Base-by-base conservation (phyloP, 306 rosid genomes). In the Boehmeria nivea region DNA sequence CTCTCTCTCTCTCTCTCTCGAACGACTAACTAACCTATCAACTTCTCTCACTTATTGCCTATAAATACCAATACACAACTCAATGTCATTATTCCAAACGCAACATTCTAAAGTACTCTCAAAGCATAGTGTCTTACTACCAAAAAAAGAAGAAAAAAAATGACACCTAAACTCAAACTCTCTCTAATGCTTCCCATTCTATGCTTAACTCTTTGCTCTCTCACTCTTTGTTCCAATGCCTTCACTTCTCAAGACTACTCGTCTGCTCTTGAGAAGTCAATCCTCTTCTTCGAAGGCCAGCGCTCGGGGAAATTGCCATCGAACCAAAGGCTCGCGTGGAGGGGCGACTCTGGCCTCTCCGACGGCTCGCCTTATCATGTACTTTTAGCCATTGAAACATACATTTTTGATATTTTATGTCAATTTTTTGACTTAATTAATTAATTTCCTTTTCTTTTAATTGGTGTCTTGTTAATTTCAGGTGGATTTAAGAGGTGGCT, bases 321-420 rank as follows among this genome's bases (percentile, higher is more conserved):
- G 1, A 64, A 70, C 68, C 97, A 89, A 70, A 63, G 64, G 12
- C 81, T 50, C 50, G 67, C 70, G 0, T 89, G 95, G 95, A 77
- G 97, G 55, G 95, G 60, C 0, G 60, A 89, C 74, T 89, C 97
- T 1, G 95, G 79, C 72, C 72, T 83, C 73, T 77, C 87, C 0
- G 97, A 89, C 65, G 95, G 95, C 60, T 89, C 97, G 51, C 75
- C 94, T 14, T 66, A 79, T 57, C 85, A 83, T 73, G 97, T 89
- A 78, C 4, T 14, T 8, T 19, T 34, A 8, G 7, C 20, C 16
- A 25, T 40, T n/a, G 10, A 1, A 11, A 40, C 12, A 12, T 40
- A 3, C n/a, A 40, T 8, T 11, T 4, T 40, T 40, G 4, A 3
- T 40, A 0, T 40, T 40, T 40, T 40, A 11, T 1, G 10, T 40